Conservation (phyloP, 2,329 filamentous ascomycete genomes). For the Leptographium lundbergii region DNA sequence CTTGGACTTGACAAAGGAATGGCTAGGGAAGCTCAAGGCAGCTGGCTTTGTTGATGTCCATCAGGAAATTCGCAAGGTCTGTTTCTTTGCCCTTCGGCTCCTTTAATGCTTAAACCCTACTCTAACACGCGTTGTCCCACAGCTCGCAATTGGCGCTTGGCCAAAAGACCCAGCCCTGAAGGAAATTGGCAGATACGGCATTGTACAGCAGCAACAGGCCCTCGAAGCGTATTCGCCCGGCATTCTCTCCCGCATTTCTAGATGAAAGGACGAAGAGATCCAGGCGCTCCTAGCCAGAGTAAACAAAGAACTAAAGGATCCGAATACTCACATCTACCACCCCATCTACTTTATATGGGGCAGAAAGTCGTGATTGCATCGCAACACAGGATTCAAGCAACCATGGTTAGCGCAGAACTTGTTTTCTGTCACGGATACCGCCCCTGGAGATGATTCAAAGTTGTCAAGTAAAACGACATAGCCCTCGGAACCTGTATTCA, state of each 20-base stretch:
- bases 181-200: conserved; percentile 1
- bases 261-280: conserved; percentile 7
- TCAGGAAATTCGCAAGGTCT: neutral
- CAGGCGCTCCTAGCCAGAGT: conserved; percentile 8
- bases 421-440: no score
- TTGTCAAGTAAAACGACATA: no score
- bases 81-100: neutral
- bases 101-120: no score
- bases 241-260: conserved; percentile 12
- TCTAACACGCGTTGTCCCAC: no score
- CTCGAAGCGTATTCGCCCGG: conserved; percentile 3
- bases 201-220: neutral
- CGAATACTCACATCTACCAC: conserved; percentile 6
- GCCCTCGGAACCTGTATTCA: no score
- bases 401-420: no score
- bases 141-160: conserved; percentile 19
- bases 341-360: conserved; percentile 1
- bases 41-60: conserved; percentile 17
- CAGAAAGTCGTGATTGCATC: neutral
- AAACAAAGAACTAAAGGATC: conserved; percentile 6
- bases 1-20: conserved; percentile 7
- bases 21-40: conserved; percentile 14
- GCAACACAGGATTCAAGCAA: no score
- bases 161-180: conserved; percentile 4
- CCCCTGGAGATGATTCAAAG: no score